Percentiles rank a stretch among this genome's conserved stretches.
phyloP scores from a whole-genome alignment of 768 basidiomycete genomes.

The Brasilioporus rufonigricans region DNA sequence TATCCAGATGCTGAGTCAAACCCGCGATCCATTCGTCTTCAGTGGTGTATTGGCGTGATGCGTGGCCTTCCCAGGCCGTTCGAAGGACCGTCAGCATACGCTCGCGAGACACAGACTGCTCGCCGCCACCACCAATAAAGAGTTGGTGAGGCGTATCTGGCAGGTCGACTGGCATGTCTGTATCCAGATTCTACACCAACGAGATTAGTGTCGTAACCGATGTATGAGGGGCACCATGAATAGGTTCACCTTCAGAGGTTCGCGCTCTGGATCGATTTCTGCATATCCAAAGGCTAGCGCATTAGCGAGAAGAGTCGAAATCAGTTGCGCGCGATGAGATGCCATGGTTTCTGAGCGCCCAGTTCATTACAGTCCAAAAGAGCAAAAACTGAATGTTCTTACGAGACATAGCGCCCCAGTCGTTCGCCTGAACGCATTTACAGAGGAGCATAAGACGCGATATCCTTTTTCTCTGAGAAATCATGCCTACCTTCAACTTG shows the following conservation, averaged over 20 bases:
- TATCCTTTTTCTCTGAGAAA: neutral
- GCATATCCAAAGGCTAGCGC: slow-evolving; percentile 49
- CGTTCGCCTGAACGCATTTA: slow-evolving; percentile 41
- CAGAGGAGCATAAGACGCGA: neutral
- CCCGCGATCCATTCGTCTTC: slow-evolving; percentile 39
- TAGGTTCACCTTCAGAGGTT: slow-evolving; percentile 47
- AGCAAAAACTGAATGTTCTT: slow-evolving; percentile 11
- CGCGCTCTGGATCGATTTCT: slow-evolving; percentile 44
- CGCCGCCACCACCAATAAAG: slow-evolving; percentile 25
- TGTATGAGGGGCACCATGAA: accelerated
- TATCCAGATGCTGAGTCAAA: slow-evolving; percentile 39
- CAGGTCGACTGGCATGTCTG: slow-evolving; percentile 38
- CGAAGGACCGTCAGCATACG: slow-evolving; percentile 13
- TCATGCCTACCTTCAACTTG: slow-evolving; percentile 52
- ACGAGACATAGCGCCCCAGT: slow-evolving; percentile 67
- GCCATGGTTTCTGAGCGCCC: slow-evolving; percentile 43
- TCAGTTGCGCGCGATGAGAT: slow-evolving; percentile 44
- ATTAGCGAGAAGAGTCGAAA: slow-evolving; percentile 41
- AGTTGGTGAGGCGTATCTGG: slow-evolving; percentile 39
- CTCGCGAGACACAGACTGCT: slow-evolving; percentile 21
- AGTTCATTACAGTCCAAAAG: neutral
- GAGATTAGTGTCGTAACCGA: neutral
- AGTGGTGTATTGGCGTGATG: slow-evolving; percentile 16
- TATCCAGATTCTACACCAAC: slow-evolving; percentile 48
- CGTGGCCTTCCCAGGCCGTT: slow-evolving; percentile 14